Evolutionary conservation across 306 rosid species (phyloP).

Genomic region (Argentina anserina): DNA sequence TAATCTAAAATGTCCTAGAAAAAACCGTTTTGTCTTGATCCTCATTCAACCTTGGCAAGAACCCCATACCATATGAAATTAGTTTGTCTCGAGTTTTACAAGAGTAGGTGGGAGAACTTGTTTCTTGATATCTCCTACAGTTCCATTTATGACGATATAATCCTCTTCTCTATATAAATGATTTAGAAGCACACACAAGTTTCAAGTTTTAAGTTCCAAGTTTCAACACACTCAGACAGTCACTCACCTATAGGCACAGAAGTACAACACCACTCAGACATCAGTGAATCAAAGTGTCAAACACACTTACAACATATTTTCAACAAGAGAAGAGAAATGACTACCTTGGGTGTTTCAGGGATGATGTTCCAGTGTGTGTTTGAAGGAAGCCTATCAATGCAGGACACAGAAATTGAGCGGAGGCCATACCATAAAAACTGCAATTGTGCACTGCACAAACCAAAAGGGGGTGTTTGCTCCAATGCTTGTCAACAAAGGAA

Average conservation of each 20-base stretch:
- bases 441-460: conserved; percentile 24
- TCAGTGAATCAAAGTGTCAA: neutral
- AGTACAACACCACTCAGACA: neutral
- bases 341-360: conserved; percentile 39
- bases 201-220: neutral
- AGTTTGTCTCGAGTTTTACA: neutral
- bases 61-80: neutral
- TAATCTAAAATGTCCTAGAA: neutral
- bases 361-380: conserved; percentile 41
- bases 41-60: neutral
- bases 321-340: neutral
- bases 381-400: conserved; percentile 53
- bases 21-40: neutral
- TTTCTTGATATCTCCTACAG: conserved; percentile 16
- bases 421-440: conserved; percentile 64
- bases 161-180: conserved; percentile 10
- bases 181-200: conserved; percentile 7
- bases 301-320: neutral
- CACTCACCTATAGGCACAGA: neutral
- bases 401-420: conserved; percentile 45
- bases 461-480: neutral
- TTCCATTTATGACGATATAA: neutral
- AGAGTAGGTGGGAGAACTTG: neutral
- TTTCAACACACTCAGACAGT: conserved; percentile 4
- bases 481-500: neutral